Conservation (phyloP, 805 yeast genomes). For the Millerozyma miso region DNA sequence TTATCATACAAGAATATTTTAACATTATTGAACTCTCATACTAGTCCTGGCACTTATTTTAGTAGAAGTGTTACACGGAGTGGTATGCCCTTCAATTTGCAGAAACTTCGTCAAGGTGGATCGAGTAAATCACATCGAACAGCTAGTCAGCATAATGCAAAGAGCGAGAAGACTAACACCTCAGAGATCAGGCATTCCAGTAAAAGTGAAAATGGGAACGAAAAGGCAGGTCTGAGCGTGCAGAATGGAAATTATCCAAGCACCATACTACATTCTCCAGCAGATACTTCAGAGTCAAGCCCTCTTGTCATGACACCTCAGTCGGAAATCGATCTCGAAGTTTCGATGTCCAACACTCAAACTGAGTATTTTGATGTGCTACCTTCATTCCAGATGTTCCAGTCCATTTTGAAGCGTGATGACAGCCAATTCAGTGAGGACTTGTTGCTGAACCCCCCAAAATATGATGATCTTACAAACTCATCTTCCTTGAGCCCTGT, state of each 20-base stretch:
- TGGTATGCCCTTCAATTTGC: neutral
- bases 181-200: neutral
- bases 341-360: conserved; percentile 22
- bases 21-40: neutral
- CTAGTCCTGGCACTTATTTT: neutral
- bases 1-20: no score
- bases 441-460: conserved; percentile 30
- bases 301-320: neutral
- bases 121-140: neutral
- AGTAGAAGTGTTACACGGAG: neutral
- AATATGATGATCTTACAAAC: conserved; percentile 29
- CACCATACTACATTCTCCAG: neutral
- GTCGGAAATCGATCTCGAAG: neutral
- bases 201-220: neutral
- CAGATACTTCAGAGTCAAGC: neutral
- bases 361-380: conserved; percentile 50
- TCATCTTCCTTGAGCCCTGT: conserved; percentile 15
- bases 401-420: conserved; percentile 43
- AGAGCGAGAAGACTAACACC: neutral
- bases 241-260: neutral
- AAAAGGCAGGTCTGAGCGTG: neutral
- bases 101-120: neutral
- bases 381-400: conserved; percentile 69
- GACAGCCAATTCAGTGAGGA: conserved; percentile 36
- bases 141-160: neutral